Base-by-base conservation (phyloP, 2,329 filamentous ascomycete species). In the Colletotrichum camelliae region DNA sequence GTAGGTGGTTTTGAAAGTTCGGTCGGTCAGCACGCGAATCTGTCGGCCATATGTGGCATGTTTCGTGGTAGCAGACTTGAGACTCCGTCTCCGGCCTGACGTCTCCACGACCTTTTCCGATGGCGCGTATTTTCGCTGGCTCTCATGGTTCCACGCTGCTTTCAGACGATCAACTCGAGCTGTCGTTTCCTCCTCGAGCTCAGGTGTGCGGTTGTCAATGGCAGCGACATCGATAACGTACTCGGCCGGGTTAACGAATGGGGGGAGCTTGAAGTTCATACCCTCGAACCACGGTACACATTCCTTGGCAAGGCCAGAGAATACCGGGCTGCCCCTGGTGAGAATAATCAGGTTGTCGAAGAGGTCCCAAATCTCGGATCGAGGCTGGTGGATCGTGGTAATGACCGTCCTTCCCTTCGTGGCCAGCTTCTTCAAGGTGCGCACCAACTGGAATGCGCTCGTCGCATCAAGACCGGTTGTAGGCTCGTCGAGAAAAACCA, bases 381-480 rank as follows among this genome's bases (percentile, higher is more conserved):
- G 89, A 24, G 94, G 94, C 77, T 95, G 93, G 81, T 96, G 94
- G 43, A 96, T 94, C 0, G 93, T 95, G 0, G 92, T 93, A 16
- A 96, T 90, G 70, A 96, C 88, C 0, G 93, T 96, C 29, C 94
- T 87, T 1, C 93, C 94, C 80, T 93, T 93, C 43, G 87, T 87
- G 0, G 94, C 93, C 3, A 96, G 86, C 9, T 85, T 87, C 80
- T 95, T 95, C 10, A 96, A 83, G 0, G 93, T 95, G 37, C 91
- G 88, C 1, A 96, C 88, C 0, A 96, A 89, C 78, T 95, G 94
- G 79, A 92, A 95, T 0, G 94, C 94, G 80, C 93, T 95, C 2
- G 93, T 95, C 0, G 94, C 93, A 84, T 96, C 94, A 9, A 96
- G 87, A 1, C 93, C 94, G 2, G 94, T 96, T 0, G 94, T 96